Percentiles rank a stretch among this genome's conserved stretches.
phyloP scores from a whole-genome alignment of 441 rosid species.

The Euphorbia celastroides region DNA sequence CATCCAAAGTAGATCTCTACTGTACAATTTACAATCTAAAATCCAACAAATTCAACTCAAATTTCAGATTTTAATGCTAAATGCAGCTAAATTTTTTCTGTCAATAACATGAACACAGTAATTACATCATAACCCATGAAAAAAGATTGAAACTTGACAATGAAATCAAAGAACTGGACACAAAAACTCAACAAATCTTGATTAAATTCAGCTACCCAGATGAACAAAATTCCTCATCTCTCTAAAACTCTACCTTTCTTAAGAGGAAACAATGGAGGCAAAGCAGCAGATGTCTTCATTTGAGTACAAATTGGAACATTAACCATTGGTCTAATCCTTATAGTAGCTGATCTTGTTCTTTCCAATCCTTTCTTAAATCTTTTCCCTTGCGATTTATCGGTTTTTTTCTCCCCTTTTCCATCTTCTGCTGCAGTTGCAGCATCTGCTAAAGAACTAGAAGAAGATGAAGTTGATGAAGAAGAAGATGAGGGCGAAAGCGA shows the following conservation, averaged over 20 bases:
- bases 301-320: slow-evolving; percentile 82
- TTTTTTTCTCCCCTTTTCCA: slow-evolving; percentile 30
- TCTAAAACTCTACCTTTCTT: slow-evolving; percentile 56
- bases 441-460: slow-evolving; percentile 59
- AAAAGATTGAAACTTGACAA: slow-evolving; percentile 14
- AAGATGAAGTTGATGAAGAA: slow-evolving; percentile 69
- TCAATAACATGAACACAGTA: slow-evolving; percentile 10
- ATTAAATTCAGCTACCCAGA: neutral
- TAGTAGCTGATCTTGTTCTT: slow-evolving; percentile 81
- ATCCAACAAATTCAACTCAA: neutral
- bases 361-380: slow-evolving; percentile 80
- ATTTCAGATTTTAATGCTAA: neutral
- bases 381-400: slow-evolving; percentile 46
- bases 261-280: slow-evolving; percentile 73
- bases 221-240: slow-evolving; percentile 29
- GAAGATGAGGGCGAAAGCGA: slow-evolving; percentile 56
- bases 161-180: slow-evolving; percentile 8
- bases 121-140: slow-evolving; percentile 41
- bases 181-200: too few relatives aligned
- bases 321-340: slow-evolving; percentile 84
- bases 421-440: slow-evolving; percentile 32
- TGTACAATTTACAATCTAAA: neutral
- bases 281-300: slow-evolving; percentile 37
- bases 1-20: slow-evolving; percentile 14
- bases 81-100: slow-evolving; percentile 3